phyloP scores from a whole-genome alignment of 2,329 filamentous ascomycete genomes.

The Sphaerulina populicola region DNA sequence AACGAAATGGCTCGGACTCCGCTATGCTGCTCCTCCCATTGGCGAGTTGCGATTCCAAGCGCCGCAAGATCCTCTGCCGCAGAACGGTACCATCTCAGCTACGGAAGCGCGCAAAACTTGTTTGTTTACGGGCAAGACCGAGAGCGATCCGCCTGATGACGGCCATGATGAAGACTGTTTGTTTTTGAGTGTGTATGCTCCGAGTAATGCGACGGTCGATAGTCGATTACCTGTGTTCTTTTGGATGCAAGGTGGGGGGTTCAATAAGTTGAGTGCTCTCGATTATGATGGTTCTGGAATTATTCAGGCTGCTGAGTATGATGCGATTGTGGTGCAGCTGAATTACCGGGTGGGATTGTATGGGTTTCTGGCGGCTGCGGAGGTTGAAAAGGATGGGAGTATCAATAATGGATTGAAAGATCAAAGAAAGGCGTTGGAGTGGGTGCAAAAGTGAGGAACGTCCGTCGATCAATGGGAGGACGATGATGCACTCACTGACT shows the following conservation, averaged over 20 bases:
- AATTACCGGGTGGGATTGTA: slow-evolving; percentile 71
- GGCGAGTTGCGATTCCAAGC: slow-evolving; percentile 58
- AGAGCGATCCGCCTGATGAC: slow-evolving; percentile 15
- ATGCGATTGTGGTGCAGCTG: slow-evolving; percentile 61
- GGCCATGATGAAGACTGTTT: slow-evolving; percentile 59
- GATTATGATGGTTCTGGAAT: slow-evolving; percentile 55
- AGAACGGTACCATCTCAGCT: slow-evolving; percentile 45
- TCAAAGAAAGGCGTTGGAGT: slow-evolving; percentile 59
- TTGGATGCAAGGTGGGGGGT: slow-evolving; percentile 49
- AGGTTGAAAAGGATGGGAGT: slow-evolving; percentile 41
- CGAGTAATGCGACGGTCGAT: slow-evolving; percentile 43
- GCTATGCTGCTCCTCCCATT: slow-evolving; percentile 62
- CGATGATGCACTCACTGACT: too few relatives aligned
- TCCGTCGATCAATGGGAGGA: too few relatives aligned
- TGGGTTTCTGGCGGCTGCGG: slow-evolving; percentile 58
- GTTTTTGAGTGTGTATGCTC: slow-evolving; percentile 57
- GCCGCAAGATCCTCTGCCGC: slow-evolving; percentile 52
- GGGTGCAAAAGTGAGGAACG: slow-evolving; percentile 49
- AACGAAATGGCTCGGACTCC: slow-evolving; percentile 64
- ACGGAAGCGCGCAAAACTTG: slow-evolving; percentile 38
- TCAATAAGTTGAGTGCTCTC: slow-evolving; percentile 40
- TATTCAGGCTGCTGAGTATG: slow-evolving; percentile 49
- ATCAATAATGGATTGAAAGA: slow-evolving; percentile 64
- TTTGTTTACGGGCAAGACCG: slow-evolving; percentile 22
- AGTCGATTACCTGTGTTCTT: slow-evolving; percentile 59